Evolutionary conservation across 1,284 basidiomycete genomes (phyloP), one percentile per base, ranked within the genome.

Genomic region (Polyporus tsugae): DNA sequence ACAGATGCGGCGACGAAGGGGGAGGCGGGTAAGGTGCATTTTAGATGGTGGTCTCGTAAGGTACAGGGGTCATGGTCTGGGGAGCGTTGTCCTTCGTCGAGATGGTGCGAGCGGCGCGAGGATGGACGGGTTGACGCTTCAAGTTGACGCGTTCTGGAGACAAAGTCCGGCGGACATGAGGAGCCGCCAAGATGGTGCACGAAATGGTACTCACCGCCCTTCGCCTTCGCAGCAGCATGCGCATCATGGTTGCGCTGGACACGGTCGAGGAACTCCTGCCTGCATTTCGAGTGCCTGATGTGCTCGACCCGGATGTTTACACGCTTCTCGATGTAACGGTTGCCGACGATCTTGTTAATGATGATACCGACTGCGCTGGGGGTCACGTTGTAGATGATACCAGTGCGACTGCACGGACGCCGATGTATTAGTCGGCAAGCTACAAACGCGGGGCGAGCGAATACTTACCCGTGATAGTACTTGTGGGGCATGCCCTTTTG

Each of bases 401-500:
- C 97, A 74, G 97, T 99, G 73, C 95, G 94, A 78, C 95, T 96
- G 70, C 49, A 41, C 1, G 53, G 29, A 70, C 62, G 53, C 67
- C 11, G 62, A 9, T 57, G 7, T 64, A 39, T 70, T 68, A 67
- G 44, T 55, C 52, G 25, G n/a, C 35, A 44, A 25, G 39, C 11
- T 29, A 15, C 13, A 15, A 53, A 2, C 0, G 10, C 13, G 9
- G 6, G 7, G 9, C 19, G 41, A 17, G 0, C 2, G 5, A 29
- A 55, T 59, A 68, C 91, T 73, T 72, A 93, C 92, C 93, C 93
- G 76, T 95, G 93, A 85, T 95, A 95, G 87, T 87, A 97, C 86
- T 99, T 99, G 90, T 98, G 97, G 81, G 97, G 97, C 96, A 99
- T 98, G 84, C 97, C 97, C 93, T 97, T 98, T 90, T 99, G 98